Base-by-base conservation (phyloP, 176 grass and related monocot species). In the Coix lacrymajobi region DNA sequence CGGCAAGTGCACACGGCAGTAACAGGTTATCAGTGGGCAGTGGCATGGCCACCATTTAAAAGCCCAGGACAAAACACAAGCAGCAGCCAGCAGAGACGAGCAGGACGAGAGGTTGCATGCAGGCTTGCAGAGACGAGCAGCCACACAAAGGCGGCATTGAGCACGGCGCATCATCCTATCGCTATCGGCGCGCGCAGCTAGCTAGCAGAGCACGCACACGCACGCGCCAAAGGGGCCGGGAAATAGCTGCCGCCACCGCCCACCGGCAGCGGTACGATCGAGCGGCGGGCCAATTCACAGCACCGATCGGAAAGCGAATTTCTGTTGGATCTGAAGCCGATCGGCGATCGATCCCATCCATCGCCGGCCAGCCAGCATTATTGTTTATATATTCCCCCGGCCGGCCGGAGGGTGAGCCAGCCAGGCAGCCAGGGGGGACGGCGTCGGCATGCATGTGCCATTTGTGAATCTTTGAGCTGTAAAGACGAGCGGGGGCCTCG, bases 271-370 rank as follows among this genome's bases (percentile, higher is more conserved):
- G 5, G 22, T 61, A 30, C 54, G 19, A 40, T 24, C 31, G 34
- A 60, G 30, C 30, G 11, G 51, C 58, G 51, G 57, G 67, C 84
- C 66, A 62, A 15, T 29, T 28, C 58, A 62, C 25, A 26, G 58
- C 26, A 30, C 52, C 62, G 41, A 30, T 81, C 45, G 43, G 43
- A 81, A 85, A 85, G 83, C 73, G 77, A 71, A 82, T 89, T 82
- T 89, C 65, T 89, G 83, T 89, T 89, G 88, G 83, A 85, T 89
- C 83, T 85, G 87, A 57, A 22, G 63, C 37, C 30, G 65, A 86
- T 68, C 36, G n/a, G n/a, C n/a, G 40, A 44, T 9, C 19, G 0
- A n/a, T n/a, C 52, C 19, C 0, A n/a, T n/a, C 52, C 49, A 20
- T 22, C 49, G 48, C 17, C 48, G 5, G 6, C 48, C 48, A 51